Evolutionary conservation across 2,329 filamentous ascomycete species (phyloP).

Genomic region (Microdochium bolleyi): DNA sequence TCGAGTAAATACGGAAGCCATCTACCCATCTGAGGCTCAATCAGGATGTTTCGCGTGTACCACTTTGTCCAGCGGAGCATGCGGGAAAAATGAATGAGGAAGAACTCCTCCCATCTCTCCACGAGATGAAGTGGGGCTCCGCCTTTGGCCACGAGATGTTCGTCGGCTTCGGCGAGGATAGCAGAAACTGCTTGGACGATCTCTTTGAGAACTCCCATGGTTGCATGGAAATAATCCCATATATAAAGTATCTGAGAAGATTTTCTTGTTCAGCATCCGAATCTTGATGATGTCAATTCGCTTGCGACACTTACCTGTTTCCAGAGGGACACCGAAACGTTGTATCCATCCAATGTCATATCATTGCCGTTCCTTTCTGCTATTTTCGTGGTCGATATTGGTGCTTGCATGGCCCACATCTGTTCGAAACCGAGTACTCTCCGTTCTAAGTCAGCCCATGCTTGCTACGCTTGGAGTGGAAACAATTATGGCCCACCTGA

Average conservation of each 20-base stretch:
- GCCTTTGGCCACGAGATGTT: not conserved
- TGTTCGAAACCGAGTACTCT: not conserved
- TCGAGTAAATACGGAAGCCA: not conserved
- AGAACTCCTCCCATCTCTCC: not conserved
- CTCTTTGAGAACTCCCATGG: not conserved
- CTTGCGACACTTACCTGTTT: not conserved
- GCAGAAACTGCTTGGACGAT: not conserved
- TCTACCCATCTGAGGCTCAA: not conserved
- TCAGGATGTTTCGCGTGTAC: not conserved
- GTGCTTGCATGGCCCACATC: not conserved
- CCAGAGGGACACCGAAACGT: not conserved
- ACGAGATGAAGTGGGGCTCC: not conserved
- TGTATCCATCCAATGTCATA: not conserved
- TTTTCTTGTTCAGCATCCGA: not conserved
- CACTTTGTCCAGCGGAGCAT: not conserved
- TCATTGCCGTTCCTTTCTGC: not conserved
- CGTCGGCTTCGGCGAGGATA: not conserved
- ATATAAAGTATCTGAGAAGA: not conserved
- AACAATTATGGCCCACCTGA: not conserved
- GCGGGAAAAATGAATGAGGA: not conserved
- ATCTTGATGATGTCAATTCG: not conserved
- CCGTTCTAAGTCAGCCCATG: not conserved
- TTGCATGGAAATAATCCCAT: not conserved
- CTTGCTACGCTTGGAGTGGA: not conserved
- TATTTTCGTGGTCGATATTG: not conserved